A percentile compares a stretch with the other conserved stretches of the same genome.
These are phyloP conservation scores for Oryza meyeriana DNA, from an alignment of 176 grass and related monocot species.

Conservation along the genomic window DNA sequence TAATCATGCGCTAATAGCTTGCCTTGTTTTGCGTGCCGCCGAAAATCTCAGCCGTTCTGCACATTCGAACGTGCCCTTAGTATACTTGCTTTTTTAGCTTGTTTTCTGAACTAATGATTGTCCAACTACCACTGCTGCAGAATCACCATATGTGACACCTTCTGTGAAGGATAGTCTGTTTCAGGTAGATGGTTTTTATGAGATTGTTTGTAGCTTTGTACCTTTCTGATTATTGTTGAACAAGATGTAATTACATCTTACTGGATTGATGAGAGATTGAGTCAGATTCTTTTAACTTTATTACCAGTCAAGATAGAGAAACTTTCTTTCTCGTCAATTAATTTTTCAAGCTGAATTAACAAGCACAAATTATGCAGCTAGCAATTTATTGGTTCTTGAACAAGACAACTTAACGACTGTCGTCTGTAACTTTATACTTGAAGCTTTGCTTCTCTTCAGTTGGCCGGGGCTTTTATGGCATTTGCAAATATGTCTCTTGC, in stretches of 20 bases:
- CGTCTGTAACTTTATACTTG: not conserved
- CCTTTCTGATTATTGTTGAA: not conserved
- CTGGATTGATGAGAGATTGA: not conserved
- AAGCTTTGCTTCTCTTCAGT: not conserved
- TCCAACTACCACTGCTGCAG: not conserved
- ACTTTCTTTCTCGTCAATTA: not conserved
- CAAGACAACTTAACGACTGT: not conserved
- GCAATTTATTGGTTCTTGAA: not conserved
- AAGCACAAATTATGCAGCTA: not conserved
- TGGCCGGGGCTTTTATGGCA: not conserved
- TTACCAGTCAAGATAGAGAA: not conserved
- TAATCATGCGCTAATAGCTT: too few species aligned
- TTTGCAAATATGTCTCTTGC: not conserved
- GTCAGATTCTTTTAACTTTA: not conserved
- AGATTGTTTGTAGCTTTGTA: not conserved
- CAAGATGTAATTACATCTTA: not conserved
- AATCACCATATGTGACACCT: not conserved
- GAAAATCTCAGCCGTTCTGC: too few species aligned
- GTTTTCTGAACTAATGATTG: not conserved
- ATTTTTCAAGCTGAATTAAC: not conserved
- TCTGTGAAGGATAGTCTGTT: not conserved
- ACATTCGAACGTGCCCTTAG: too few species aligned
- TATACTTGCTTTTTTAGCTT: slow-evolving; percentile 15
- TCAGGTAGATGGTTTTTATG: not conserved
- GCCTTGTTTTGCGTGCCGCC: too few species aligned